Evolutionary conservation across 331 rosid species (phyloP), one percentile per base, ranked within the genome.

Genomic region (Quercus tomentella): DNA sequence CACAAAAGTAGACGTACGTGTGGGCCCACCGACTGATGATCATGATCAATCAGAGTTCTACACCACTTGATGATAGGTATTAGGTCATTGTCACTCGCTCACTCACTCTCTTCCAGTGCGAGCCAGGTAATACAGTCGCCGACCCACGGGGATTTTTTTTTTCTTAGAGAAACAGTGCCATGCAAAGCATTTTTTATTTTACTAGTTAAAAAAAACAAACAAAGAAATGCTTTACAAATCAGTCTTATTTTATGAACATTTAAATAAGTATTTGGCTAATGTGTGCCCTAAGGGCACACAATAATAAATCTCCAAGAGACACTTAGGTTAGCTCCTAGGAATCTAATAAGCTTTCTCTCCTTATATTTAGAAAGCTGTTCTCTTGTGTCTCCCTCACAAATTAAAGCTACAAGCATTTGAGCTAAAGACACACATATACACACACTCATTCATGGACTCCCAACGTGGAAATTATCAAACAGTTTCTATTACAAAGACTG

Each of bases 401-500:
- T 8, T 58, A 1, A 33, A 33, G 41, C 33, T 51, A 63, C 75
- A 72, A 62, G 18, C 35, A 22, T 33, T 4, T 45, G 56, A 71
- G 14, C 57, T 14, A 11, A 51, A 65, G 4, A 67, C 30, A 23
- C 22, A 1, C 6, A 37, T 37, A 35, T 2, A 37, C 45, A 73
- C 67, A 58, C 43, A 25, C 23, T 0, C n/a, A 23, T 37, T 73
- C 80, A 87, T 89, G 93, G 82, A 82, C 56, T 56, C 80, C 30
- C 45, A 45, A 58, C 74, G 72, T 12, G 84, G 73, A 55, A 82
- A 77, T 78, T 23, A 74, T 86, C 83, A 78, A 43, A 56, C 55
- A 30, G 87, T 92, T 85, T 84, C 89, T 5, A 54, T 85, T 49
- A 84, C 84, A 74, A 87, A 85, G 82, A 51, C 85, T 25, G 80